These are phyloP conservation scores for Calvatia gigantea DNA, from an alignment of 768 basidiomycete genomes.

Conservation along the genomic window DNA sequence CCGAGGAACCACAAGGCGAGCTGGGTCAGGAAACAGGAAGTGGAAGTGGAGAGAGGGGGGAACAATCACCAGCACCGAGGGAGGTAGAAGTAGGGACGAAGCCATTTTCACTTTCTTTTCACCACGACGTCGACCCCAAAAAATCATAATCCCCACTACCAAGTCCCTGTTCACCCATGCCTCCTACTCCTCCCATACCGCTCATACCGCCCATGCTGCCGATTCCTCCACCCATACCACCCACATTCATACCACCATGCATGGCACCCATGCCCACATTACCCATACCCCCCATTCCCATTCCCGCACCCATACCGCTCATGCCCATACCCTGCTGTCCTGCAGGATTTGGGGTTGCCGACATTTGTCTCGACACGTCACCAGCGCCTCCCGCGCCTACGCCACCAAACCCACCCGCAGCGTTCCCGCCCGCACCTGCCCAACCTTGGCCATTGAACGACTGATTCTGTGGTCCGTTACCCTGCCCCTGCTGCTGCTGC, in stretches of 20 bases:
- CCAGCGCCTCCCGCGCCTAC: slow-evolving; percentile 1
- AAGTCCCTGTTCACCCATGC: slow-evolving; percentile 10
- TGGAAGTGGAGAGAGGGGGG: background rate
- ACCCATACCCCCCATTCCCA: slow-evolving; percentile 8
- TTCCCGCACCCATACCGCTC: background rate
- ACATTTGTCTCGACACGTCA: slow-evolving; percentile 7
- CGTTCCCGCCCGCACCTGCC: slow-evolving; percentile 2
- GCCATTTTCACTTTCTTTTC: background rate
- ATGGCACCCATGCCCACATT: slow-evolving; percentile 4
- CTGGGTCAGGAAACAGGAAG: background rate
- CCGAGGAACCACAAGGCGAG: background rate
- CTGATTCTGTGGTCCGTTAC: slow-evolving; percentile 21
- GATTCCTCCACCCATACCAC: slow-evolving; percentile 5
- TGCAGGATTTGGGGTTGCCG: slow-evolving; percentile 1
- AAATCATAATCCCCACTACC: slow-evolving; percentile 9
- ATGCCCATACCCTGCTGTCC: slow-evolving; percentile 4
- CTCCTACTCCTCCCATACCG: slow-evolving; percentile 1
- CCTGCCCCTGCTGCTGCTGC: slow-evolving; percentile 26
- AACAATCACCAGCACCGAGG: no score
- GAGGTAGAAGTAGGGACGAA: background rate
- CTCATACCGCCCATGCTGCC: slow-evolving; percentile 5
- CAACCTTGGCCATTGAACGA: slow-evolving; percentile 8
- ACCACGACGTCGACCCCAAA: slow-evolving; percentile 4
- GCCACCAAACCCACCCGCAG: background rate
- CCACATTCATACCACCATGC: slow-evolving; percentile 2